These are phyloP conservation scores for Cryomyces antarcticus DNA, from an alignment of 495 filamentous ascomycete genomes.

Conservation along the genomic window DNA sequence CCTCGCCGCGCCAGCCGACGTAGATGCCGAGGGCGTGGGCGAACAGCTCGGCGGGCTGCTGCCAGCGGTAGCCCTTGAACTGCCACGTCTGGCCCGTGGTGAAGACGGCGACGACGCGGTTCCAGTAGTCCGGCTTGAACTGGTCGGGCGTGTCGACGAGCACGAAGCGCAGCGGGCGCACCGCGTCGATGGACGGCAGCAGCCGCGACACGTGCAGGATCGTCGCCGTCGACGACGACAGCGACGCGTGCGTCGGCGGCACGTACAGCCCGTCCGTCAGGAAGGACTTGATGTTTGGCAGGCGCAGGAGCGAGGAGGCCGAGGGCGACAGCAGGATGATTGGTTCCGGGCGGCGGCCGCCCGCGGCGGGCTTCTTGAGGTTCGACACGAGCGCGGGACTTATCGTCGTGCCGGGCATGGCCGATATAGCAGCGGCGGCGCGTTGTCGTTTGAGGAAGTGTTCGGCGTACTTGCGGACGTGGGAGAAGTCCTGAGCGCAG, in stretches of 20 bases:
- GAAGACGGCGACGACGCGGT: slow-evolving; percentile 87
- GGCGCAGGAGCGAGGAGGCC: slow-evolving; percentile 86
- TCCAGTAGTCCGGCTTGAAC: slow-evolving; percentile 98
- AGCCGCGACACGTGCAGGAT: slow-evolving; percentile 69
- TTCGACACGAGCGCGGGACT: slow-evolving; percentile 17
- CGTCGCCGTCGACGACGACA: slow-evolving; percentile 38
- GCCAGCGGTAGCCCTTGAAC: slow-evolving; percentile 96
- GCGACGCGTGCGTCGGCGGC: slow-evolving; percentile 43
- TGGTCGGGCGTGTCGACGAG: slow-evolving; percentile 80
- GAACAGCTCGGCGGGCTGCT: slow-evolving; percentile 73
- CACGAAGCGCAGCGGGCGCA: slow-evolving; percentile 71
- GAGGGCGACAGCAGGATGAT: slow-evolving; percentile 98
- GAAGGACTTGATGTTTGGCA: slow-evolving; percentile 93
- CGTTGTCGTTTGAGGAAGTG: slow-evolving; percentile 45
- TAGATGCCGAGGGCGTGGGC: slow-evolving; percentile 69
- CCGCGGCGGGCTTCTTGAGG: slow-evolving; percentile 20
- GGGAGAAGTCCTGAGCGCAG: slow-evolving; percentile 63
- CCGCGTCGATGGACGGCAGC: slow-evolving; percentile 47
- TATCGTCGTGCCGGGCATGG: slow-evolving; percentile 17
- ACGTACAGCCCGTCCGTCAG: slow-evolving; percentile 69
- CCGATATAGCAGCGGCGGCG: slow-evolving; percentile 8
- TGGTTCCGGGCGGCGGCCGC: slow-evolving; percentile 53
- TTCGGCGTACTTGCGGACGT: slow-evolving; percentile 71
- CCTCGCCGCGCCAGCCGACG: slow-evolving; percentile 79
- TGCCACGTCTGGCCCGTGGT: slow-evolving; percentile 97